Base-by-base conservation (phyloP, 2,329 filamentous ascomycete species). In the Akanthomyces dipterigenus region DNA sequence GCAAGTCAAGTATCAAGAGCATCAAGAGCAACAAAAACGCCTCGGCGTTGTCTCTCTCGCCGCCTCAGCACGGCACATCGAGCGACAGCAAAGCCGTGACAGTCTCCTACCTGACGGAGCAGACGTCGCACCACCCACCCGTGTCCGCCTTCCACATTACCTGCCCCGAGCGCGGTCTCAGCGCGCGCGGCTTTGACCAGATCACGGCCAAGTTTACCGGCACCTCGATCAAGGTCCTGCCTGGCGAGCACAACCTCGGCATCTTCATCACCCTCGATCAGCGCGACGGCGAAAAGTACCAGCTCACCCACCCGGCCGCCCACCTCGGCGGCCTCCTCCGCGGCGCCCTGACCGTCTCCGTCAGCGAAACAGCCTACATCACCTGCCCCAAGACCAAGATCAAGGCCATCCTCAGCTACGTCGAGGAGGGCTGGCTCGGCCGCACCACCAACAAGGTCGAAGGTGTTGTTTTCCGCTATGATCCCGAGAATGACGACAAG, bases 141-240 rank as follows among this genome's bases (percentile, higher is more conserved):
- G 93, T 99, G 66, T 98, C 93, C 67, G 95, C 95, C 16, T 99
- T 96, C 75, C 93, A 90, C 73, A 88, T 97, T 65, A 88, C 92
- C 70, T 99, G 95, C 71, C 92, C 93, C 0, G 90, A 96, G 67
- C 93, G 91, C 71, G 95, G 93, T 31, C 83, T 99, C 66, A 86
- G 86, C 42, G 95, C 95, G 18, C 84, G 89, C 62, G 95, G 95
- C 1, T 99, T 93, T 71, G 95, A 99, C 71, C 95, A 99, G 78
- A 88, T 99, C 69, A 93, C 90, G 67, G 95, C 95, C 70, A 98
- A 97, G 75, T 99, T 99, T 76, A 98, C 95, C 1, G 95, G 95
- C 62, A 97, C 95, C 20, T 93, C 90, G 68, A 84, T 99, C 74
- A 91, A 92, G 71, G 93, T 99, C 42, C 87, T 88, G 24, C 91